A percentile compares a stretch with the other conserved stretches of the same genome.
These are phyloP conservation scores for Ustulina deusta DNA, from an alignment of 2,329 filamentous ascomycete genomes.

Conservation along the genomic window DNA sequence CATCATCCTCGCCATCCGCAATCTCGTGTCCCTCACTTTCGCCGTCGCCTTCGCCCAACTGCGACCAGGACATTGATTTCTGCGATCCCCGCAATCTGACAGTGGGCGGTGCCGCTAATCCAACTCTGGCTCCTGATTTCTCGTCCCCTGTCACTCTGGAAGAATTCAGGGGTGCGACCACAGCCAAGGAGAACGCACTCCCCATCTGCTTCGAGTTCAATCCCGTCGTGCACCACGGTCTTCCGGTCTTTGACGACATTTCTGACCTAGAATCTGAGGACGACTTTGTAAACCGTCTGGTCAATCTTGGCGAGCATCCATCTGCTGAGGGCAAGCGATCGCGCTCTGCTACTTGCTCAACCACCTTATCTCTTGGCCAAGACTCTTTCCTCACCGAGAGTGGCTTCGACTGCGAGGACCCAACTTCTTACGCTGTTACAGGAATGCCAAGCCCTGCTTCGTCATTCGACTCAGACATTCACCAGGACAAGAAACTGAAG, in stretches of 20 bases:
- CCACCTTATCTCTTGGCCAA: constrained; percentile 75
- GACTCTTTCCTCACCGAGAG: constrained; percentile 81
- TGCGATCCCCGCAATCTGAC: constrained; percentile 93
- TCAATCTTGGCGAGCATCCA: constrained; percentile 71
- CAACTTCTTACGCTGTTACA: constrained; percentile 69
- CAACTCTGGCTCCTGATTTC: constrained; percentile 70
- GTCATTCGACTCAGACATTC: constrained; percentile 61
- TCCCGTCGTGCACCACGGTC: constrained; percentile 63
- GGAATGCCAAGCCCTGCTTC: constrained; percentile 73
- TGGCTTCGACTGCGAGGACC: constrained; percentile 79
- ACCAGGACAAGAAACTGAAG: constrained; percentile 69
- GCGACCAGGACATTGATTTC: constrained; percentile 82
- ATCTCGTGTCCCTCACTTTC: constrained; percentile 87
- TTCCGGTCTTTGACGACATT: constrained; percentile 84
- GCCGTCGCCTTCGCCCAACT: constrained; percentile 84
- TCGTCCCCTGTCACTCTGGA: constrained; percentile 73
- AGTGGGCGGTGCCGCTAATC: constrained; percentile 68
- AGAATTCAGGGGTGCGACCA: constrained; percentile 67
- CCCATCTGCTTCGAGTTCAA: constrained; percentile 66
- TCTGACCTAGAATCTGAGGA: constrained; percentile 93
- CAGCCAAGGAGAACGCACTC: constrained; percentile 61
- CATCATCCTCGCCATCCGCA: constrained; percentile 32
- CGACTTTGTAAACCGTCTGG: constrained; percentile 81
- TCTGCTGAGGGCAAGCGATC: constrained; percentile 76
- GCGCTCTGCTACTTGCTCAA: constrained; percentile 75